These are phyloP conservation scores for Erysiphe pulchra DNA, from an alignment of 2,329 filamentous ascomycete species.

Conservation along the genomic window DNA sequence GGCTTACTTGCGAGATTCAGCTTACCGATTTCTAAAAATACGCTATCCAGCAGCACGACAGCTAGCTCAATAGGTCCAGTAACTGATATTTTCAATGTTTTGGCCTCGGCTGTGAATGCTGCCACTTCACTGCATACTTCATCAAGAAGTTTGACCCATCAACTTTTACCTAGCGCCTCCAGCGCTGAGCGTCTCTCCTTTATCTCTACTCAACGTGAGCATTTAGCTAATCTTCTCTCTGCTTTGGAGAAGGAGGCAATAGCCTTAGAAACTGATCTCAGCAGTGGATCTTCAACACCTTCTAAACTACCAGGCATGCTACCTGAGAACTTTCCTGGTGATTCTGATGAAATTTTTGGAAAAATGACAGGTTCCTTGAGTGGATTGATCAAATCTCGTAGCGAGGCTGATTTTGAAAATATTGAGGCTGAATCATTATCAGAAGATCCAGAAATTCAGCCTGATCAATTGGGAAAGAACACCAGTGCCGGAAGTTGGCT, in stretches of 20 bases:
- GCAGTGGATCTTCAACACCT: neutral
- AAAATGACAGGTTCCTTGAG: conserved; percentile 15
- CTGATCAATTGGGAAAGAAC: conserved; percentile 11
- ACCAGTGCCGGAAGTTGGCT: conserved; percentile 19
- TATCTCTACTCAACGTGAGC: conserved; percentile 55
- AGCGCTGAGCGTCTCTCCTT: conserved; percentile 46
- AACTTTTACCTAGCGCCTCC: conserved; percentile 33
- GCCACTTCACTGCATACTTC: conserved; percentile 14
- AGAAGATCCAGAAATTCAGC: conserved; percentile 21
- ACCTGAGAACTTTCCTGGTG: conserved; percentile 10
- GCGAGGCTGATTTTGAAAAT: conserved; percentile 73
- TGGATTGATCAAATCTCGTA: conserved; percentile 53
- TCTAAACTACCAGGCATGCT: conserved; percentile 7
- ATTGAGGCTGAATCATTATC: conserved; percentile 49
- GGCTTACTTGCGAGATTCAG: conserved; percentile 65
- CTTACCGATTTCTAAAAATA: conserved; percentile 42
- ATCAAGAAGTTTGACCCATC: conserved; percentile 22
- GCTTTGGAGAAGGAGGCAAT: conserved; percentile 60
- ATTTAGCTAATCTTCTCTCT: conserved; percentile 44
- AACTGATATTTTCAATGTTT: conserved; percentile 49
- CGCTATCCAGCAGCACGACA: conserved; percentile 13
- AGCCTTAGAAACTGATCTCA: conserved; percentile 21
- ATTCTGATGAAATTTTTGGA: conserved; percentile 8
- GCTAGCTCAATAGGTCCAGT: conserved; percentile 19
- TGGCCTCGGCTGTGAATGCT: conserved; percentile 44